phyloP scores from a whole-genome alignment of 2,329 filamentous ascomycete genomes.

The Aspergillus sp. region DNA sequence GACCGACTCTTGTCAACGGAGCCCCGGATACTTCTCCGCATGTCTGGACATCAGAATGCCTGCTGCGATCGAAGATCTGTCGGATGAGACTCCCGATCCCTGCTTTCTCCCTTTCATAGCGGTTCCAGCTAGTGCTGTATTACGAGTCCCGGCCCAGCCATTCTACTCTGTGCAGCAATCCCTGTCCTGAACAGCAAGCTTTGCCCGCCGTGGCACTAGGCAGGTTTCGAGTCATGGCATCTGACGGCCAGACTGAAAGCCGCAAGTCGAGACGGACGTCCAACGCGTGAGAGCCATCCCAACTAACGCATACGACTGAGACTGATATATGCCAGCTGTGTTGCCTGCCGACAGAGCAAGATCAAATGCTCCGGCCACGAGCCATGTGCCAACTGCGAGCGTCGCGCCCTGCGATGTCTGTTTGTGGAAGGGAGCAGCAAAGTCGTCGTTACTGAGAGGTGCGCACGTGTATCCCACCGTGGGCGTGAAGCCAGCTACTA shows the following conservation, averaged over 20 bases:
- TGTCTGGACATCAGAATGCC: too few relatives aligned
- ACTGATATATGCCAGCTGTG: slow-evolving; percentile 8
- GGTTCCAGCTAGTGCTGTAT: too few relatives aligned
- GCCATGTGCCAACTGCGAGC: slow-evolving; percentile 25
- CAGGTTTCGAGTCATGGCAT: too few relatives aligned
- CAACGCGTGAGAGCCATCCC: neutral
- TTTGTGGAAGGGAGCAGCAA: slow-evolving; percentile 22
- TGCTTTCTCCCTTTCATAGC: too few relatives aligned
- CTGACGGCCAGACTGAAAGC: neutral
- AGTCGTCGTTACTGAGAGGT: slow-evolving; percentile 27
- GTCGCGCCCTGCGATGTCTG: slow-evolving; percentile 17
- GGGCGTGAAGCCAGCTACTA: neutral
- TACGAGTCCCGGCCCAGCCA: too few relatives aligned
- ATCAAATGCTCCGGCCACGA: slow-evolving; percentile 34
- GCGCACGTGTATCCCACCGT: neutral
- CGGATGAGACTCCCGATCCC: too few relatives aligned
- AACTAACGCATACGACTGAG: too few relatives aligned
- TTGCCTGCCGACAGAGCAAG: slow-evolving; percentile 33
- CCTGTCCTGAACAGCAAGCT: too few relatives aligned
- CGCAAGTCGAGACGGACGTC: neutral
- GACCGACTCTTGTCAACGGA: too few relatives aligned
- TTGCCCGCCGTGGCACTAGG: neutral
- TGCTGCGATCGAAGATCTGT: too few relatives aligned
- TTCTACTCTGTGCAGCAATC: too few relatives aligned
- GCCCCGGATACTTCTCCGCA: too few relatives aligned